Evolutionary conservation across 768 basidiomycete genomes (phyloP).

Genomic region (Phlegmacium glaucopus): DNA sequence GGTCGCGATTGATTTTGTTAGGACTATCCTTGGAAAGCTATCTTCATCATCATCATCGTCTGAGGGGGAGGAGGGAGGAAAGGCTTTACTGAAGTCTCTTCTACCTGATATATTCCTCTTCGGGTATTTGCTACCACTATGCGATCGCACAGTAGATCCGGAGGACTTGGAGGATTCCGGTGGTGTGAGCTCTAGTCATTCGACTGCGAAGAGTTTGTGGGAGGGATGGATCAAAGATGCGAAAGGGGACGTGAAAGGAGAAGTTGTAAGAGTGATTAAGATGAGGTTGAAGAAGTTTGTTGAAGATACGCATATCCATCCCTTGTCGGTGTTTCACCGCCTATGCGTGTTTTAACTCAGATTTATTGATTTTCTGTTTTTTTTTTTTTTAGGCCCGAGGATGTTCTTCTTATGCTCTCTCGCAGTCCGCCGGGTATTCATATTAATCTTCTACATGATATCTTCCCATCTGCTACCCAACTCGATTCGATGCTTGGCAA

Average conservation of each 20-base stretch:
- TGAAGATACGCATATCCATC: conserved; percentile 32
- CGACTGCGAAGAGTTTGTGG: conserved; percentile 34
- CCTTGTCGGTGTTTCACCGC: conserved; percentile 26
- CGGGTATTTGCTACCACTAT: conserved; percentile 43
- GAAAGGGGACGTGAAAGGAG: conserved; percentile 16
- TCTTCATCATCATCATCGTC: conserved; percentile 5
- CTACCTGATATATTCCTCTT: conserved; percentile 46
- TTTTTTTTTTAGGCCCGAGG: conserved; percentile 36
- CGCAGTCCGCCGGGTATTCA: conserved; percentile 32
- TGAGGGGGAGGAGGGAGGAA: too few species aligned
- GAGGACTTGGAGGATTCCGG: conserved; percentile 2
- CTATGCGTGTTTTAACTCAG: background rate
- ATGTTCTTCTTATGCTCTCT: conserved; percentile 37
- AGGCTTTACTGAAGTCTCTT: conserved; percentile 1
- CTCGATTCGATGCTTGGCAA: conserved; percentile 44
- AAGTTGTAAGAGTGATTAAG: conserved; percentile 35
- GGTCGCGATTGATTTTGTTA: conserved; percentile 30
- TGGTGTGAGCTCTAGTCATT: conserved; percentile 18
- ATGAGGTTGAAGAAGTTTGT: conserved; percentile 39
- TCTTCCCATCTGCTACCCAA: conserved; percentile 47
- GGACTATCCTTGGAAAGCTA: conserved; percentile 18
- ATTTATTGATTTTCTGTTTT: conserved; percentile 1
- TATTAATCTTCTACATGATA: conserved; percentile 40
- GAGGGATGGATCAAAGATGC: conserved; percentile 22
- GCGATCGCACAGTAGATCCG: conserved; percentile 15